Conservation (phyloP, 192 early-diverging fungal genomes). For the Coemansia sp. region DNA sequence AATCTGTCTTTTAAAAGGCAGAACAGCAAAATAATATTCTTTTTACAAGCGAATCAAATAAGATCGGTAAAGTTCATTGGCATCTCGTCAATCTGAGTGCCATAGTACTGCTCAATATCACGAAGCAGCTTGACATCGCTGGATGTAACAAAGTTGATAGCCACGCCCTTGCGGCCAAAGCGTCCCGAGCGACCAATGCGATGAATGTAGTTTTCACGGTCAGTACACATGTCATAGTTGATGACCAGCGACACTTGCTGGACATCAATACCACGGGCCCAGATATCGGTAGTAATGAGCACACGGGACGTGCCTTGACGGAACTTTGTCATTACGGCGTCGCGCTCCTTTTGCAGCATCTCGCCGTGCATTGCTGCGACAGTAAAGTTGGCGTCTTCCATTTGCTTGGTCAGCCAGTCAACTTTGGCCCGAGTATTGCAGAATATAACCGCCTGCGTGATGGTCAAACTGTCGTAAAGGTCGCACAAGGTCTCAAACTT, state of each 20-base stretch:
- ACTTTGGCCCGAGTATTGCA: constrained; percentile 97
- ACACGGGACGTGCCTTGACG: constrained; percentile 91
- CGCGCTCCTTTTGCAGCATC: constrained; percentile 97
- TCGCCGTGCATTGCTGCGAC: constrained; percentile 99
- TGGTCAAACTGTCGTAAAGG: constrained; percentile 93
- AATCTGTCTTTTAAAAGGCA: too few species aligned
- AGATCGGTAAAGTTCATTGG: constrained; percentile 49
- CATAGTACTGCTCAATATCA: constrained; percentile 98
- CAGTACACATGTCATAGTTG: constrained; percentile 94
- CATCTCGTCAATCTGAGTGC: constrained; percentile 57
- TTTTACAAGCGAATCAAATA: constrained; percentile 11
- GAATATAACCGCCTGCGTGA: constrained; percentile 99
- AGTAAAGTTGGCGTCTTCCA: constrained; percentile 96
- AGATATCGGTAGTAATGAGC: constrained; percentile 96
- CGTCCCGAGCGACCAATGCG: constrained; percentile 97
- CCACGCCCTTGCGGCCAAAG: constrained; percentile 98
- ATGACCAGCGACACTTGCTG: constrained; percentile 98
- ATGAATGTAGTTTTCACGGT: constrained; percentile 98
- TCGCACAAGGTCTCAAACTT: constrained; percentile 98
- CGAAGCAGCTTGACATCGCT: constrained; percentile 91
- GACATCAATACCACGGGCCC: constrained; percentile 99
- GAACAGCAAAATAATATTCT: too few species aligned
- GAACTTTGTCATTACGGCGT: constrained; percentile 97
- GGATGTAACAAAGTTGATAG: constrained; percentile 97
- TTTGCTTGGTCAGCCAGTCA: constrained; percentile 95